phyloP scores from a whole-genome alignment of 495 filamentous ascomycete genomes.

The Opeltia flavorubescens region DNA sequence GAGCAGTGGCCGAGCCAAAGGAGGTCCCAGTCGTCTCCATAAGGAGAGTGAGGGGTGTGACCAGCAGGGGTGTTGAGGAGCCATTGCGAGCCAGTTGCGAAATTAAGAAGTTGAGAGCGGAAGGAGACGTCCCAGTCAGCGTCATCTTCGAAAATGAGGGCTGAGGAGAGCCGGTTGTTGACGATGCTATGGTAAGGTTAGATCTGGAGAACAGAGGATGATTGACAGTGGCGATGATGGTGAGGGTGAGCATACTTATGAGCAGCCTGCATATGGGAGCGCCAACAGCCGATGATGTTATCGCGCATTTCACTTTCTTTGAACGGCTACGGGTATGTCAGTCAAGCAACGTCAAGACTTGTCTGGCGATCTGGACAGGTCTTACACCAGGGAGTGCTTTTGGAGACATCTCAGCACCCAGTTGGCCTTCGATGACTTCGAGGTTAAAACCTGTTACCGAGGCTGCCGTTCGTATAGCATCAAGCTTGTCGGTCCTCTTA shows the following conservation, averaged over 20 bases:
- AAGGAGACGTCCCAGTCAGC: constrained; percentile 41
- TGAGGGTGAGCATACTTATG: constrained; percentile 9
- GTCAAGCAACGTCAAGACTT: background rate
- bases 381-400: constrained; percentile 20
- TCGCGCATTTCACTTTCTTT: constrained; percentile 2
- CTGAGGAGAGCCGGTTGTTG: constrained; percentile 27
- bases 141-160: constrained; percentile 43
- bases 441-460: constrained; percentile 36
- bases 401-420: constrained; percentile 26
- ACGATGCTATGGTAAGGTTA: constrained; percentile 21
- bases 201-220: constrained; percentile 4
- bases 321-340: background rate
- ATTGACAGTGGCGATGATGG: background rate
- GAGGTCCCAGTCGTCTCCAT: constrained; percentile 44
- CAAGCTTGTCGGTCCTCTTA: constrained; percentile 45
- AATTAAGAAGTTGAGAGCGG: constrained; percentile 32
- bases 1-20: constrained; percentile 42
- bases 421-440: constrained; percentile 39
- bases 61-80: constrained; percentile 18
- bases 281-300: constrained; percentile 24
- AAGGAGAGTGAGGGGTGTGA: constrained; percentile 29
- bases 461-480: constrained; percentile 41
- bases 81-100: constrained; percentile 23
- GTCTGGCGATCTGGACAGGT: constrained; percentile 6
- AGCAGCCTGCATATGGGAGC: constrained; percentile 24